Evolutionary conservation across 78 protist species (phyloP), one percentile per base, ranked within the genome.

Genomic region (Dictyostelium intermedium): DNA sequence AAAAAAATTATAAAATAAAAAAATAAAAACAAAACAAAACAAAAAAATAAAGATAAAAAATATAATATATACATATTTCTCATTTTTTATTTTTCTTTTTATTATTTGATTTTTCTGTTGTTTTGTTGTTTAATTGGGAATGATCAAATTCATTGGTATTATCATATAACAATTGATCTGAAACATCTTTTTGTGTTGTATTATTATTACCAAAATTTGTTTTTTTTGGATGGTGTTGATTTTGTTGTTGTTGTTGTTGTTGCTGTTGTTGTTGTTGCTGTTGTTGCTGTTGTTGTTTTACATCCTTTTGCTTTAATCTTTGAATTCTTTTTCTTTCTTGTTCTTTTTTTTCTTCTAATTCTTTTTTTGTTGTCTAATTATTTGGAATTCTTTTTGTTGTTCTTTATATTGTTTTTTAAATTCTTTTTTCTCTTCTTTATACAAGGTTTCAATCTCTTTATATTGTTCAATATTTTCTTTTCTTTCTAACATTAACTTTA

Each of bases 141-240:
- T 56, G 66, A 56, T 20, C 23, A 10, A 61, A 6, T 79, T 41
- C 61, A 30, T 35, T 32, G 4, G 61, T 85, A 50, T 85, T 85
- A 50, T 50, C 79, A 74, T 85, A 85, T 32, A 85, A 45, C 53
- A 85, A 73, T 73, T 85, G 91, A 27, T 85, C 91, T 11, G 91
- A 70, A 27, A 35, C 84, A 50, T 85, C 91, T 34, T 34, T 72
- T 13, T 10, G 34, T 66, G 4, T 2, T 72, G 37, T 34, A 14
- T 14, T 30, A 61, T 27, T 27, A 11, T 27, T 27, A 27, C 39
- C 5, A 66, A 11, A 11, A 66, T 66, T 27, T 27, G 8, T 10
- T 66, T 25, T 66, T 66, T 16, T 39, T 60, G 87, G 47, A 61
- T 61, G 87, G 1, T 61, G 25, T 25, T 61, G 61, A 9, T 50